phyloP scores from a whole-genome alignment of 495 filamentous ascomycete species.

The Hypoxylon lienhwacheense region DNA sequence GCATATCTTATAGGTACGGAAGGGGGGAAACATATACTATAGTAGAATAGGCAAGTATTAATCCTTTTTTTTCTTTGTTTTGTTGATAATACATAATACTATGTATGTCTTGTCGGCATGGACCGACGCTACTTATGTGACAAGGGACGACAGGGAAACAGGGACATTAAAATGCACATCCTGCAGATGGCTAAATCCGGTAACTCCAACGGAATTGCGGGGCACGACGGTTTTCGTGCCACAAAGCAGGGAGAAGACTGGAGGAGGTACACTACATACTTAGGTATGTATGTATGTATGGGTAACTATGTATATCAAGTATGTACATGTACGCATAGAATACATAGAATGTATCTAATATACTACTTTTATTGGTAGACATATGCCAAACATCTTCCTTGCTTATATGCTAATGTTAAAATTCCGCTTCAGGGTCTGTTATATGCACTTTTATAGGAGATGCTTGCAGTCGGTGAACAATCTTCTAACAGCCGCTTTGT shows the following conservation, averaged over 20 bases:
- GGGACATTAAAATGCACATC: too few species aligned
- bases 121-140: constrained; percentile 11
- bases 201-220: constrained; percentile 16
- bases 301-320: too few species aligned
- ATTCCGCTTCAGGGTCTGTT: not conserved
- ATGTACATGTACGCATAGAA: too few species aligned
- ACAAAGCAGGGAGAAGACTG: constrained; percentile 17
- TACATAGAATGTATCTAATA: too few species aligned
- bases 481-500: not conserved
- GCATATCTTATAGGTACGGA: too few species aligned
- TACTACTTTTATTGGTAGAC: too few species aligned
- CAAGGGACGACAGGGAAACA: constrained; percentile 4
- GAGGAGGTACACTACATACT: too few species aligned
- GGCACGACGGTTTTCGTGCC: constrained; percentile 19
- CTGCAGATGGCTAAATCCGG: constrained; percentile 19
- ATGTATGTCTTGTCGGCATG: constrained; percentile 6
- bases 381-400: constrained; percentile 30
- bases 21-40: too few species aligned
- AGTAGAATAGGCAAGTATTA: too few species aligned
- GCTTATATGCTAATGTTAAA: constrained; percentile 7
- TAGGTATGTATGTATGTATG: too few species aligned
- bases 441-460: not conserved
- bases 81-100: not conserved
- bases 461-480: constrained; percentile 1
- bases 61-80: not conserved